A percentile compares a stretch with the other conserved stretches of the same genome.
phyloP scores from a whole-genome alignment of 805 yeast genomes.

The Isabelozyma heimii region DNA sequence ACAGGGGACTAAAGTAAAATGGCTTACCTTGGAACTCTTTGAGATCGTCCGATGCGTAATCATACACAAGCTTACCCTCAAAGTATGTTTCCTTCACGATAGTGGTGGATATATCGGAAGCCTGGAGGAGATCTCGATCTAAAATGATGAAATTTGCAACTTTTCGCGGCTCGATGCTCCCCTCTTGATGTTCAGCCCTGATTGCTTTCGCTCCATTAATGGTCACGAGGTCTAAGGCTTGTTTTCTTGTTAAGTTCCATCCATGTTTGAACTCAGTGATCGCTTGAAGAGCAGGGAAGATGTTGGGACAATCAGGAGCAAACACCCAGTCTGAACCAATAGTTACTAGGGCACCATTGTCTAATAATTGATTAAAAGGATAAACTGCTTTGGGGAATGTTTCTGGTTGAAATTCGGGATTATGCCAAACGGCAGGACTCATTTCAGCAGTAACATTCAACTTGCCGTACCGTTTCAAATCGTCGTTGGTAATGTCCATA shows the following conservation, averaged over 20 bases:
- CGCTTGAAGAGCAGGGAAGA: conserved; percentile 21
- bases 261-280: conserved; percentile 21
- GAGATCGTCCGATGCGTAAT: conserved; percentile 19
- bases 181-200: conserved; percentile 14
- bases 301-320: conserved; percentile 22
- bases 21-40: conserved; percentile 16
- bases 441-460: conserved; percentile 22
- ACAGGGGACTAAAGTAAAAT: not conserved
- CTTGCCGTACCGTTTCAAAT: conserved; percentile 15
- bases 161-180: conserved; percentile 17
- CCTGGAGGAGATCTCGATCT: conserved; percentile 16
- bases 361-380: conserved; percentile 18
- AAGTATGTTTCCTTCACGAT: conserved; percentile 17
- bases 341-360: conserved; percentile 18
- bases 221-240: conserved; percentile 16
- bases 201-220: conserved; percentile 19
- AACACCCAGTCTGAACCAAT: conserved; percentile 25
- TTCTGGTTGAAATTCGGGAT: conserved; percentile 21
- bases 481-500: conserved; percentile 19
- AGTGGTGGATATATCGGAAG: conserved; percentile 14
- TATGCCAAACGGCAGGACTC: conserved; percentile 22
- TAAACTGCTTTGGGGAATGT: conserved; percentile 19
- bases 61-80: conserved; percentile 20
- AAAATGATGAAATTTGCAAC: conserved; percentile 18
- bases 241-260: conserved; percentile 19